Percentiles rank a stretch among this genome's conserved stretches.
phyloP scores from a whole-genome alignment of 495 filamentous ascomycete genomes.

The Apodospora peruviana region DNA sequence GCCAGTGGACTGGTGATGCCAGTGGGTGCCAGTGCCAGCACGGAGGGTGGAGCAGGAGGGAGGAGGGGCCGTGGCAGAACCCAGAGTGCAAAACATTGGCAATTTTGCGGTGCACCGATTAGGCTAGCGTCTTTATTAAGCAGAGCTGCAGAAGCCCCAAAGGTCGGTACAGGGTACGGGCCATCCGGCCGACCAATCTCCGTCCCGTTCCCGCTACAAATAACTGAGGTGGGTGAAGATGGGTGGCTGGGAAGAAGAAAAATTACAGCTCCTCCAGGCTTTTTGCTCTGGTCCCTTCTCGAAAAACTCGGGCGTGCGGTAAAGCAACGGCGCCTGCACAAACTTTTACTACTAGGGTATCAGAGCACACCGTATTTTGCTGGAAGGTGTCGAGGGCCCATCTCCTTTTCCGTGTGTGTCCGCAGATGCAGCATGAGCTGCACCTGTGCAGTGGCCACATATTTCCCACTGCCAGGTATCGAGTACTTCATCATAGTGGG shows the following conservation, averaged over 20 bases:
- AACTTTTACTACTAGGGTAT: too few species aligned
- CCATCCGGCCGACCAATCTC: conserved; percentile 4
- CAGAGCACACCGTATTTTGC: too few species aligned
- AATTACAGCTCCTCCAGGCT: neutral
- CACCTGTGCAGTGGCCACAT: conserved; percentile 4
- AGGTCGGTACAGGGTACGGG: conserved; percentile 10
- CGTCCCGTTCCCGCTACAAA: conserved; percentile 4
- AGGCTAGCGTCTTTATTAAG: conserved; percentile 7
- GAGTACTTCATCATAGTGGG: conserved; percentile 6
- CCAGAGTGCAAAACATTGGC: conserved; percentile 8
- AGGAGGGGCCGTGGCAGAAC: neutral
- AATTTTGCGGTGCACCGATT: conserved; percentile 23
- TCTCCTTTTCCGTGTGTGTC: neutral
- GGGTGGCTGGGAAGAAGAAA: conserved; percentile 4
- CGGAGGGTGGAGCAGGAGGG: too few species aligned
- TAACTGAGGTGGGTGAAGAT: neutral
- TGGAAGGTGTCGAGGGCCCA: too few species aligned
- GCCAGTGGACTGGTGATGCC: neutral
- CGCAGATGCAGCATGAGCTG: neutral
- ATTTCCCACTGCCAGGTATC: conserved; percentile 13
- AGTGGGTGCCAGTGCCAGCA: too few species aligned
- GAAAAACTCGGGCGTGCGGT: too few species aligned
- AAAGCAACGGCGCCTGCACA: too few species aligned
- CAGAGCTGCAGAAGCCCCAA: too few species aligned
- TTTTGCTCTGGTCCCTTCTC: neutral